Evolutionary conservation across 805 yeast species (phyloP).

Genomic region (Candida boleticola): DNA sequence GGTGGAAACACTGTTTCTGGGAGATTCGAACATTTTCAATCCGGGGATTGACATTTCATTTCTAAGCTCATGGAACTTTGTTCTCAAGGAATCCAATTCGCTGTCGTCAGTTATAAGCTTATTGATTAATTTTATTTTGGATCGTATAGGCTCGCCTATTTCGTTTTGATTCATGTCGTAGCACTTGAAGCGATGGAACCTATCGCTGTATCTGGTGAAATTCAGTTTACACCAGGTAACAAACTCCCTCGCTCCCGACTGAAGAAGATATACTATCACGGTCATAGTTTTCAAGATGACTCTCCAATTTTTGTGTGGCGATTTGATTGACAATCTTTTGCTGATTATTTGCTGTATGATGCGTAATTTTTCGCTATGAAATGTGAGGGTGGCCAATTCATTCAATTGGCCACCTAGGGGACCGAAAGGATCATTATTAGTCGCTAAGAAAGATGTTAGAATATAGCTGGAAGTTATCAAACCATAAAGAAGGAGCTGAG

Average conservation of each 20-base stretch:
- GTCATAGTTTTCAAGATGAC: conserved; percentile 51
- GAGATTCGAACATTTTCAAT: conserved; percentile 21
- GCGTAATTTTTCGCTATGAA: conserved; percentile 33
- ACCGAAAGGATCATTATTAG: conserved; percentile 52
- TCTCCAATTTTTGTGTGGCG: conserved; percentile 27
- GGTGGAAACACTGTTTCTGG: conserved; percentile 1
- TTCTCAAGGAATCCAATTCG: conserved; percentile 38
- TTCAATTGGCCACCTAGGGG: conserved; percentile 56
- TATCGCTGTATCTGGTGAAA: conserved; percentile 17
- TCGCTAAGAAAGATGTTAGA: conserved; percentile 29
- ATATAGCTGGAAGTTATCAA: neutral
- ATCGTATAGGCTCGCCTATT: conserved; percentile 32
- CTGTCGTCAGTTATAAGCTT: conserved; percentile 28
- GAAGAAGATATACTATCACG: conserved; percentile 47
- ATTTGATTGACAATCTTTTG: conserved; percentile 34
- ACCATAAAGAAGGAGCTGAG: neutral
- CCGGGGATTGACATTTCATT: conserved; percentile 44
- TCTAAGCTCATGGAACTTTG: conserved; percentile 39
- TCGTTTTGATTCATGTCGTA: conserved; percentile 18
- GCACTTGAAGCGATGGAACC: conserved; percentile 24
- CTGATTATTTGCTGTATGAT: conserved; percentile 39
- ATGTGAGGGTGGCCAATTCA: conserved; percentile 49
- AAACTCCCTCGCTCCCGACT: conserved; percentile 54
- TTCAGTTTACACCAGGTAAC: conserved; percentile 46
- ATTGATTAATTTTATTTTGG: conserved; percentile 33